Percentiles rank a stretch among this genome's conserved stretches.
phyloP scores from a whole-genome alignment of 805 yeast species.

The Spathaspora boniae region DNA sequence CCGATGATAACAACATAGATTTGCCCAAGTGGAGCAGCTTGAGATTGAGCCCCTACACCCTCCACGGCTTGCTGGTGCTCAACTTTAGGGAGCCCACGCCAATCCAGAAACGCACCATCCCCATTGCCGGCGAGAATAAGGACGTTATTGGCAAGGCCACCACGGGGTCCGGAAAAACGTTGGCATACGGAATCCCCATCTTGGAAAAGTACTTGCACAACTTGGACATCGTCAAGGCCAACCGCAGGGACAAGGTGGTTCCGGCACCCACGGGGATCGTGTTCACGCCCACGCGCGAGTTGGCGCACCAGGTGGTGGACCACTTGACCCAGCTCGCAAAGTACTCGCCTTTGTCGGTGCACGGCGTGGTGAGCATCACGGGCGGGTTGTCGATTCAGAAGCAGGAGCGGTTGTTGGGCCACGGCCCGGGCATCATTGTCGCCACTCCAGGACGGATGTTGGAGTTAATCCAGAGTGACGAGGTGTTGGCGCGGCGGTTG shows the following conservation, averaged over 20 bases:
- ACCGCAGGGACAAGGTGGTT: constrained; percentile 15
- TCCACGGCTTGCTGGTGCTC: constrained; percentile 58
- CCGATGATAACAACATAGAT: constrained; percentile 36
- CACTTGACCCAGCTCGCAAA: constrained; percentile 62
- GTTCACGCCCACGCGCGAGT: constrained; percentile 94
- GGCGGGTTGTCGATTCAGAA: constrained; percentile 95
- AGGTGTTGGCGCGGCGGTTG: constrained; percentile 39
- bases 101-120: constrained; percentile 75
- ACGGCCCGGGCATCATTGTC: constrained; percentile 76
- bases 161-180: constrained; percentile 96
- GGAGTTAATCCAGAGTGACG: constrained; percentile 68
- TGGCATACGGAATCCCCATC: constrained; percentile 93
- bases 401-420: constrained; percentile 74
- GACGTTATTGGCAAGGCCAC: constrained; percentile 96
- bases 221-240: constrained; percentile 13
- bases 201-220: constrained; percentile 56
- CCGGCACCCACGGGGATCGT: constrained; percentile 68
- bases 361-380: constrained; percentile 72
- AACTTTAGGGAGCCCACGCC: constrained; percentile 74
- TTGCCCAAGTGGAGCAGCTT: constrained; percentile 59
- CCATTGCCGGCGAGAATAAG: constrained; percentile 64
- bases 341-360: constrained; percentile 48
- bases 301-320: constrained; percentile 88
- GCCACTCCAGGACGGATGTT: constrained; percentile 95
- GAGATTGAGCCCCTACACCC: constrained; percentile 50